Conservation (phyloP, 1,139 yeast species). For the Chernovozyma sophiae-reginae region DNA sequence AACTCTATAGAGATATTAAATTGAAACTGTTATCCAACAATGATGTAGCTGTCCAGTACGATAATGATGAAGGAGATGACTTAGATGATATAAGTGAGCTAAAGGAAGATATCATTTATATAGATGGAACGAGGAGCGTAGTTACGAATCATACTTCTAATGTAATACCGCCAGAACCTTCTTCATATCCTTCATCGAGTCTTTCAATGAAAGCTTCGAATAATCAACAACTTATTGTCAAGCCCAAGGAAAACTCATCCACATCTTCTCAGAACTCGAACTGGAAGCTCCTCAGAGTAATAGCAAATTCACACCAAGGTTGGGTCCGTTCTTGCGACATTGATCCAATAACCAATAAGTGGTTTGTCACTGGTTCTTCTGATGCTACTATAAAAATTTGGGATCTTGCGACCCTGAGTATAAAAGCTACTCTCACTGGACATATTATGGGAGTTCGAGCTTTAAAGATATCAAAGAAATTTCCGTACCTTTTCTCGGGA, state of each 20-base stretch:
- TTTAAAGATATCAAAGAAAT: constrained; percentile 63
- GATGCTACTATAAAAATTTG: constrained; percentile 89
- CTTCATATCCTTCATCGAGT: too few relatives aligned
- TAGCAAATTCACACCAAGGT: constrained; percentile 84
- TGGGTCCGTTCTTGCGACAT: constrained; percentile 82
- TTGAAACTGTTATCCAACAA: too few relatives aligned
- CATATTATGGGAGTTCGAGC: constrained; percentile 89
- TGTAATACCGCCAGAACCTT: too few relatives aligned
- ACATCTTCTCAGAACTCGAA: constrained; percentile 2
- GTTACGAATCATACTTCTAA: too few relatives aligned
- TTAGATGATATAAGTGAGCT: too few relatives aligned
- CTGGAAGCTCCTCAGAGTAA: constrained; percentile 71
- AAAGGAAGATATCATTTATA: too few relatives aligned
- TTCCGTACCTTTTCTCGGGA: constrained; percentile 86
- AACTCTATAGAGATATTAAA: too few relatives aligned
- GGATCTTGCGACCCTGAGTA: constrained; percentile 74
- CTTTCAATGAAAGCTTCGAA: too few relatives aligned
- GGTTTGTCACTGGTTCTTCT: constrained; percentile 89
- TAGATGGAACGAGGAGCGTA: too few relatives aligned
- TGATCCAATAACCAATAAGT: constrained; percentile 77
- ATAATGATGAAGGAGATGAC: too few relatives aligned
- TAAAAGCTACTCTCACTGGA: constrained; percentile 78
- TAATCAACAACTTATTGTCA: background rate
- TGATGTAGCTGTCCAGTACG: too few relatives aligned
- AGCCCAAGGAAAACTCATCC: background rate